phyloP scores from a whole-genome alignment of 2,329 filamentous ascomycete genomes.

The Periconia digitata region DNA sequence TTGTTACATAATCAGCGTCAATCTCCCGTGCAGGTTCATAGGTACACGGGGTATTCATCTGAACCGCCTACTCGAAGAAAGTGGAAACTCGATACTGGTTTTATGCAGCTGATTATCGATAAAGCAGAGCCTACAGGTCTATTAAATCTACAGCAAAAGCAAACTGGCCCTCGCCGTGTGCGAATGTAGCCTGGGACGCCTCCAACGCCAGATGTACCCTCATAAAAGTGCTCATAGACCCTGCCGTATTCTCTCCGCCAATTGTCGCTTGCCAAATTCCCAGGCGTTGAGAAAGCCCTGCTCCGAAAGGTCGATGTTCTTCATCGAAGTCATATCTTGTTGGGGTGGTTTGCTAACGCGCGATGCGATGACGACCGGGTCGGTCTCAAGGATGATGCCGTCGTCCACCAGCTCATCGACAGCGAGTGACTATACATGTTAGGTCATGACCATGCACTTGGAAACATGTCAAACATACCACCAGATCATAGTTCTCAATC shows the following conservation, averaged over 20 bases:
- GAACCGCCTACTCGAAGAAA: background rate
- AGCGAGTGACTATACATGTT: constrained; percentile 85
- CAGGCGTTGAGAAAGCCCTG: constrained; percentile 93
- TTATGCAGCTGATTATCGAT: background rate
- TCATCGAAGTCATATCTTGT: constrained; percentile 83
- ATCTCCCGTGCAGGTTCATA: background rate
- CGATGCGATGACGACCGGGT: constrained; percentile 90
- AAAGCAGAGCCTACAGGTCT: background rate
- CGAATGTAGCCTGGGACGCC: constrained; percentile 25
- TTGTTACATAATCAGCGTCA: constrained; percentile 11
- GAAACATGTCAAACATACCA: constrained; percentile 44
- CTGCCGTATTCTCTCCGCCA: constrained; percentile 88
- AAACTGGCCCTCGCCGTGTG: constrained; percentile 12
- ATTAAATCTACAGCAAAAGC: background rate
- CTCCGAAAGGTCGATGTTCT: constrained; percentile 93
- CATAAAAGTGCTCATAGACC: constrained; percentile 47
- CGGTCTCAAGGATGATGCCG: constrained; percentile 95
- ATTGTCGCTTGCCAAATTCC: constrained; percentile 88
- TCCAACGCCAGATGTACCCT: constrained; percentile 30
- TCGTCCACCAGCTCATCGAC: constrained; percentile 73
- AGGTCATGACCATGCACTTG: constrained; percentile 39
- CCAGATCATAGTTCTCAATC: constrained; percentile 97
- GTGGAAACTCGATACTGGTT: background rate
- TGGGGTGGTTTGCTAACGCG: constrained; percentile 89
- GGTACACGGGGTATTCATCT: background rate